Conservation (phyloP, 306 rosid species). For the Alnus rubra region DNA sequence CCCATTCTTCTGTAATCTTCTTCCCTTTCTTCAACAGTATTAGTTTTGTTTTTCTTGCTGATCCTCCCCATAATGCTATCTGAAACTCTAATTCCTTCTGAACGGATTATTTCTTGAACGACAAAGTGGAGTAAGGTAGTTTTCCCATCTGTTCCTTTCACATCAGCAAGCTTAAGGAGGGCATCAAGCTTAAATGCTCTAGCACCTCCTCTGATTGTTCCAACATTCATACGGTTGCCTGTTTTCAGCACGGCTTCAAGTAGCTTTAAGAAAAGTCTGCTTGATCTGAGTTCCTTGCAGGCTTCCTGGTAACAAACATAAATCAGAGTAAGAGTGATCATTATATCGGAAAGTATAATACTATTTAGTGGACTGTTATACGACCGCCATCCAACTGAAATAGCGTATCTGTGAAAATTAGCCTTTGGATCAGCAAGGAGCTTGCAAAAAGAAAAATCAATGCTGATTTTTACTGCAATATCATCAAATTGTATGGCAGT, state of each 20-base stretch:
- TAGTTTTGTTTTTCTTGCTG: conserved; percentile 54
- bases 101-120: conserved; percentile 79
- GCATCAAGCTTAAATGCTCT: conserved; percentile 88
- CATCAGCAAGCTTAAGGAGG: conserved; percentile 86
- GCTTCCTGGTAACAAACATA: conserved; percentile 61
- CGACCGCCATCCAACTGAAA: too few relatives aligned
- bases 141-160: conserved; percentile 91
- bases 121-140: conserved; percentile 92
- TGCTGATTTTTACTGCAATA: too few relatives aligned
- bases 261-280: conserved; percentile 86
- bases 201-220: conserved; percentile 95
- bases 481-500: too few relatives aligned
- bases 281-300: conserved; percentile 91
- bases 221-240: conserved; percentile 95
- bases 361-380: too few relatives aligned
- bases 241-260: conserved; percentile 94
- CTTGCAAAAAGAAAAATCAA: too few relatives aligned
- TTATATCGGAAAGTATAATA: not conserved
- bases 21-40: conserved; percentile 72
- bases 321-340: not conserved
- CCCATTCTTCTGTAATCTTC: conserved; percentile 88
- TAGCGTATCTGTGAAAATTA: too few relatives aligned
- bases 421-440: too few relatives aligned
- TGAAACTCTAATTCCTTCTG: conserved; percentile 81
- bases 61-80: conserved; percentile 96